phyloP scores from a whole-genome alignment of 73 alveolate species.

The Tetrahymena thermophila region DNA sequence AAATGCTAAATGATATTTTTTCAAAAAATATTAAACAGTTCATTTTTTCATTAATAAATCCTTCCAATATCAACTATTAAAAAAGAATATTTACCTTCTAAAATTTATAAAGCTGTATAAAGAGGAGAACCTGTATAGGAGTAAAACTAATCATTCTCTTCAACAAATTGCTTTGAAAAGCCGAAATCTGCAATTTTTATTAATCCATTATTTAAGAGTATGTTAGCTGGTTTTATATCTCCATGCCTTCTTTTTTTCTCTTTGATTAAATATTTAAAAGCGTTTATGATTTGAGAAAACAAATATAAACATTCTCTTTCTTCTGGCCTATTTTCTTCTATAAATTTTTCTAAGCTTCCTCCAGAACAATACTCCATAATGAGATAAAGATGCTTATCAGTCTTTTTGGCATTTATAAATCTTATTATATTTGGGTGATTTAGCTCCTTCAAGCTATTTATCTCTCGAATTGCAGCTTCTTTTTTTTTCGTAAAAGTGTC shows the following conservation, averaged over 20 bases:
- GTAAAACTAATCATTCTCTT: neutral
- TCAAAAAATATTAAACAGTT: too few species aligned
- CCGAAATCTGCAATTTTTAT: slow-evolving; percentile 43
- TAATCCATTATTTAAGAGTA: neutral
- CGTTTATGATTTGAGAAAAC: neutral
- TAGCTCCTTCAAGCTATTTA: neutral
- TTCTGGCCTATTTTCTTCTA: neutral
- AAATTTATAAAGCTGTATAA: neutral
- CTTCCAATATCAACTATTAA: neutral
- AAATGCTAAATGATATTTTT: too few species aligned
- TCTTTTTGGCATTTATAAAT: neutral
- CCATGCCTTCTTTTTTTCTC: slow-evolving; percentile 20
- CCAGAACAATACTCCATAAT: neutral
- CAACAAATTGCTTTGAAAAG: slow-evolving; percentile 9
- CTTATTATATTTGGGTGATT: neutral
- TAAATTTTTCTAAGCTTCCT: neutral
- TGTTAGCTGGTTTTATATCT: slow-evolving; percentile 39
- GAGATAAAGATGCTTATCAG: neutral
- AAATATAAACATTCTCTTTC: neutral
- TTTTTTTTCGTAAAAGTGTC: neutral
- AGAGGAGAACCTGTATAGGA: neutral
- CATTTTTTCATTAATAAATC: too few species aligned
- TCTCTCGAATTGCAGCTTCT: neutral
- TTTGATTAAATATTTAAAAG: neutral
- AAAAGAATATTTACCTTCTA: neutral